Conservation (phyloP, 306 rosid species). For the Boehmeria nivea region DNA sequence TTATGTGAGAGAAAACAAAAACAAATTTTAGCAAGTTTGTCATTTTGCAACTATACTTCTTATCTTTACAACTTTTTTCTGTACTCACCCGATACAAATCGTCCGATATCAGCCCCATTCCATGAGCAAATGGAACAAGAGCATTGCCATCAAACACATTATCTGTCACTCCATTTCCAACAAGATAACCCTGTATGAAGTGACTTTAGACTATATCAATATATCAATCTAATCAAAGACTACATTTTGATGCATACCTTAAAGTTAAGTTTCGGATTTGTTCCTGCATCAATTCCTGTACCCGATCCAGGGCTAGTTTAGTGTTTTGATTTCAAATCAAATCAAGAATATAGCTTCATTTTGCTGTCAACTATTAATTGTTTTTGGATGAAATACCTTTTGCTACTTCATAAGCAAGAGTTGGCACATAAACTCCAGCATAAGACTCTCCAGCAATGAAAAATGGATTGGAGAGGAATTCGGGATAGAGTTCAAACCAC, state of each 20-base stretch:
- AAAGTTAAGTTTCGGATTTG: constrained; percentile 57
- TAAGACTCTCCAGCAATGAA: constrained; percentile 86
- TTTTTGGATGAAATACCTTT: constrained; percentile 45
- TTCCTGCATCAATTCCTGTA: constrained; percentile 62
- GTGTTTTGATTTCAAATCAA: background rate
- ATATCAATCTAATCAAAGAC: background rate
- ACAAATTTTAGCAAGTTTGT: background rate
- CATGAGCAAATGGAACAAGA: constrained; percentile 84
- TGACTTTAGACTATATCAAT: constrained; percentile 24
- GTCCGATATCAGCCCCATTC: constrained; percentile 92
- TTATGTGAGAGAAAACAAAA: background rate
- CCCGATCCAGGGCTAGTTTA: constrained; percentile 12
- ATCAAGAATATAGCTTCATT: background rate
- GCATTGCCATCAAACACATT: constrained; percentile 79
- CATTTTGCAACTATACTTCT: too few relatives aligned
- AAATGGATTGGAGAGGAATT: constrained; percentile 65
- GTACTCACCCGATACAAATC: constrained; percentile 65
- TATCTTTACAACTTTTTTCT: background rate
- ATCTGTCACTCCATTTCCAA: constrained; percentile 94
- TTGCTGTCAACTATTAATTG: background rate
- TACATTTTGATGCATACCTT: constrained; percentile 44
- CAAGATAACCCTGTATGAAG: constrained; percentile 69
- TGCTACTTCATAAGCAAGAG: constrained; percentile 61
- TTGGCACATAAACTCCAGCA: constrained; percentile 92
- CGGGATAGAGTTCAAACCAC: constrained; percentile 84